Evolutionary conservation across 495 filamentous ascomycete genomes (phyloP).

Genomic region (Aspergillus saccharolyticus): DNA sequence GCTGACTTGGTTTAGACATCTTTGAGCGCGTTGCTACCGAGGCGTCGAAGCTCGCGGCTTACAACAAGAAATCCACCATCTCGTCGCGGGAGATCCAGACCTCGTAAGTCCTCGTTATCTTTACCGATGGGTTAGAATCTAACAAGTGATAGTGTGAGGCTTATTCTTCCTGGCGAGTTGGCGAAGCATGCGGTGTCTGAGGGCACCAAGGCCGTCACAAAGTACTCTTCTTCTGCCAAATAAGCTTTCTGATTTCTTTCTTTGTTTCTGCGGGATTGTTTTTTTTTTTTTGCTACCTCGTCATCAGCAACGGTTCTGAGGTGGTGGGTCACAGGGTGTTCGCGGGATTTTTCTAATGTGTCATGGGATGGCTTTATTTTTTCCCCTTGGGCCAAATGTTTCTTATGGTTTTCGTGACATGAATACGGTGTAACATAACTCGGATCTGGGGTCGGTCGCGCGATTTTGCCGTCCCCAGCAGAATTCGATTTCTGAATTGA

Average conservation of each 20-base stretch:
- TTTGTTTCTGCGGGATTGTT: conserved; percentile 42
- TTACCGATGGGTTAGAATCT: conserved; percentile 11
- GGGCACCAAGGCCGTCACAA: conserved; percentile 99
- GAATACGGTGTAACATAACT: conserved; percentile 73
- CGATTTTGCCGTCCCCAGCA: conserved; percentile 33
- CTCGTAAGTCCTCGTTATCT: conserved; percentile 52
- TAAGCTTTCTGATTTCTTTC: conserved; percentile 53
- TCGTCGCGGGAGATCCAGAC: conserved; percentile 99
- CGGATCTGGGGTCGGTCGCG: conserved; percentile 42
- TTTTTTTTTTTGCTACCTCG: conserved; percentile 50
- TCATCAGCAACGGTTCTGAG: conserved; percentile 56
- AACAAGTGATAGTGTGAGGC: conserved; percentile 58
- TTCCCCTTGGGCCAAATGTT: conserved; percentile 63
- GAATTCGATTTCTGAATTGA: conserved; percentile 51
- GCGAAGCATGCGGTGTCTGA: conserved; percentile 99
- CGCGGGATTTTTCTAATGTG: conserved; percentile 72
- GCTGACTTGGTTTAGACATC: conserved; percentile 61
- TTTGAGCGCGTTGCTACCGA: conserved; percentile 99
- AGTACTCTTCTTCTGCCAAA: conserved; percentile 99
- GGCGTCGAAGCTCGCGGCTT: conserved; percentile 96
- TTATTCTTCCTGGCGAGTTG: conserved; percentile 96
- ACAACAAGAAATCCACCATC: conserved; percentile 99
- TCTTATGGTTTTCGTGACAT: conserved; percentile 68
- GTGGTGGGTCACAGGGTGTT: conserved; percentile 61
- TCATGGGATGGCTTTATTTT: conserved; percentile 76